Evolutionary conservation across 352 stramenopile genomes (phyloP), one percentile per base, ranked within the genome.

Genomic region (Pythium dissimile): DNA sequence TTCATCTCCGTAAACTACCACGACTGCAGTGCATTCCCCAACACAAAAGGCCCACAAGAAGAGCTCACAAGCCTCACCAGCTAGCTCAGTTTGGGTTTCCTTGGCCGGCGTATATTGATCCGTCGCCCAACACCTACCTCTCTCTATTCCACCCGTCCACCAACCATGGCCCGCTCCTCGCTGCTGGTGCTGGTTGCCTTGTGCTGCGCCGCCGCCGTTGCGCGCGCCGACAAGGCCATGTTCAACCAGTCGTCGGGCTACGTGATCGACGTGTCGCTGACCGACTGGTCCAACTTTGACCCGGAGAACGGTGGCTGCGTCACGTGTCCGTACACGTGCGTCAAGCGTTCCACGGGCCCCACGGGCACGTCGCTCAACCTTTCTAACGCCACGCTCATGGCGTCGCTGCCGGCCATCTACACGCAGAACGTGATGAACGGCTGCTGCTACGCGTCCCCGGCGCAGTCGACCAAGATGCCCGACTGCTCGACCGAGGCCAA

Each of bases 321-420:
- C 32, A 95, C 85, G 43, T 95, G 85, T 35, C 85, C 85, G 1
- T 95, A 93, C 72, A 93, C 85, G 48, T 95, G 85, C 59, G 75
- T 95, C 37, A 78, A 81, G 43, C 81, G 74, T 21, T 67, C 71
- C 7, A 86, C 76, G 24, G 85, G 81, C 38, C 87, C 85, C 26
- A 83, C 87, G 52, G 85, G 83, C 48, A 84, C 80, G 23, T 84
- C 76, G 51, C 83, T 95, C 61, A 95, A 95, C 66, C 56, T 80
- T 0, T 86, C 64, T 34, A 95, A 95, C 71, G 79, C 59, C 44
- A 91, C 85, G 43, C 67, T 81, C 60, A 82, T 86, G 57, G 67
- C 77, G 1, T 77, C 68, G 16, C 72, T 94, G 1, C 85, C 85
- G 2, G 56, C 69, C 41, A 88, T 95, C 59, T 95, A 95, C 71